A percentile compares a stretch with the other conserved stretches of the same genome.
Evolutionary conservation across 2,329 filamentous ascomycete species (phyloP).

Genomic region (Verticillium longisporum): DNA sequence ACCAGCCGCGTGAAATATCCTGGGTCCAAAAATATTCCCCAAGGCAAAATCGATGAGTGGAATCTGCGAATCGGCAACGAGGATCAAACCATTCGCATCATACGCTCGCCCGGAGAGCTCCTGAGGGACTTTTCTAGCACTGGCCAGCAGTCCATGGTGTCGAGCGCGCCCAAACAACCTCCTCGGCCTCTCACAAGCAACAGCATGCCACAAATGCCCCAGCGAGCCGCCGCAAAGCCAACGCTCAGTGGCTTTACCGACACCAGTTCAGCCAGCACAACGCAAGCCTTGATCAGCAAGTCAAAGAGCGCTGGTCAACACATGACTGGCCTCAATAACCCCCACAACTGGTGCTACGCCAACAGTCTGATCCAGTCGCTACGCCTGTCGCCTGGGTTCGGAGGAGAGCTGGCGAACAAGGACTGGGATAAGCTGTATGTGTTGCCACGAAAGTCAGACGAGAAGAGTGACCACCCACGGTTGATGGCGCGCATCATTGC

Average conservation of each 20-base stretch:
- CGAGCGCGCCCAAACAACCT: background rate
- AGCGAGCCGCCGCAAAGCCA: background rate
- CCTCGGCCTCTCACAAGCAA: background rate
- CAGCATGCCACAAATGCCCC: constrained; percentile 22
- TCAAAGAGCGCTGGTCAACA: constrained; percentile 31
- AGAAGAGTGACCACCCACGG: constrained; percentile 46
- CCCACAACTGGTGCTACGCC: constrained; percentile 82
- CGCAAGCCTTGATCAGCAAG: constrained; percentile 12
- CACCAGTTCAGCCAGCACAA: background rate
- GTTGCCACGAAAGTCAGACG: constrained; percentile 58
- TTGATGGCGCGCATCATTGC: constrained; percentile 53
- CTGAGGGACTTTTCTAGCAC: background rate
- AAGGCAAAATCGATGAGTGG: background rate
- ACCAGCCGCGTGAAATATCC: background rate
- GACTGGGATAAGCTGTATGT: constrained; percentile 58
- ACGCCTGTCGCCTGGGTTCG: constrained; percentile 65
- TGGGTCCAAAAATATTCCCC: background rate
- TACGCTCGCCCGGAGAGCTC: background rate
- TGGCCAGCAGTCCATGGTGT: background rate
- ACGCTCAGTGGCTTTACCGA: constrained; percentile 3
- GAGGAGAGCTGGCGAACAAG: constrained; percentile 53
- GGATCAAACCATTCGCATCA: background rate
- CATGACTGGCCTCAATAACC: constrained; percentile 73
- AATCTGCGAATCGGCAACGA: background rate
- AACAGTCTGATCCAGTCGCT: constrained; percentile 85